Conservation (phyloP, 2,329 filamentous ascomycete genomes). For the Ophiocordyceps camponoti-leonardi region DNA sequence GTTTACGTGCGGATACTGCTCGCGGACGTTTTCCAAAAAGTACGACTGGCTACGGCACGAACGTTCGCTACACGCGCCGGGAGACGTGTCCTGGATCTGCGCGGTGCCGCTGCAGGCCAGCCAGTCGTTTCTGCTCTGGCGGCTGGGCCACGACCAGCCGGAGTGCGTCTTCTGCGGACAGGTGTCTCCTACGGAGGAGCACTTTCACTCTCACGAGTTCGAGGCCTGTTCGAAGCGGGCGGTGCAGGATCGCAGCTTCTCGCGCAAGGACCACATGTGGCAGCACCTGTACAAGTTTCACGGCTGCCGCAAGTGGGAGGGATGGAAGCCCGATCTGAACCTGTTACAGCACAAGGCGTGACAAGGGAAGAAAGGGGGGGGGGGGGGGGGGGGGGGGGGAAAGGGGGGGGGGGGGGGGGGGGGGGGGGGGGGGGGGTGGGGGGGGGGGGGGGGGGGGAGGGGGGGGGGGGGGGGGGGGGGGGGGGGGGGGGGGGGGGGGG, state of each 20-base stretch:
- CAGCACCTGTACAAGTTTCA: slow-evolving; percentile 25
- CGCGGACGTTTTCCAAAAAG: slow-evolving; percentile 19
- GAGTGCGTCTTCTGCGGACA: slow-evolving; percentile 23
- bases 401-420: neutral
- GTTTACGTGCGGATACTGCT: slow-evolving; percentile 21
- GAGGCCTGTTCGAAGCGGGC: slow-evolving; percentile 30
- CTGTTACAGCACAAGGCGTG: slow-evolving; percentile 13
- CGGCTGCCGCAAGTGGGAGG: slow-evolving; percentile 24
- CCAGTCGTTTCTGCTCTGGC: slow-evolving; percentile 27
- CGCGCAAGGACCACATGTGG: slow-evolving; percentile 24
- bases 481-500: neutral
- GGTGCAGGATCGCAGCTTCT: slow-evolving; percentile 22
- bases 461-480: neutral
- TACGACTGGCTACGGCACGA: slow-evolving; percentile 30
- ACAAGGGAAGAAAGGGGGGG: neutral
- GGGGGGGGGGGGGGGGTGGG: too few species aligned
- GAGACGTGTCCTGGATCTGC: slow-evolving; percentile 30
- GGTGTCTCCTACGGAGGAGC: slow-evolving; percentile 14
- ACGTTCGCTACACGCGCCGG: slow-evolving; percentile 28
- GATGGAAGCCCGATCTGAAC: slow-evolving; percentile 27
- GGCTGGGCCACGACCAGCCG: slow-evolving; percentile 25
- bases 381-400: neutral
- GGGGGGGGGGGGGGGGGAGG: too few species aligned
- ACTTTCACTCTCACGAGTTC: slow-evolving; percentile 22
- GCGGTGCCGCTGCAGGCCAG: slow-evolving; percentile 16